A percentile compares a stretch with the other conserved stretches of the same genome.
Conservation (phyloP, 2,329 filamentous ascomycete species). For the Exutisphaerella laricina region DNA sequence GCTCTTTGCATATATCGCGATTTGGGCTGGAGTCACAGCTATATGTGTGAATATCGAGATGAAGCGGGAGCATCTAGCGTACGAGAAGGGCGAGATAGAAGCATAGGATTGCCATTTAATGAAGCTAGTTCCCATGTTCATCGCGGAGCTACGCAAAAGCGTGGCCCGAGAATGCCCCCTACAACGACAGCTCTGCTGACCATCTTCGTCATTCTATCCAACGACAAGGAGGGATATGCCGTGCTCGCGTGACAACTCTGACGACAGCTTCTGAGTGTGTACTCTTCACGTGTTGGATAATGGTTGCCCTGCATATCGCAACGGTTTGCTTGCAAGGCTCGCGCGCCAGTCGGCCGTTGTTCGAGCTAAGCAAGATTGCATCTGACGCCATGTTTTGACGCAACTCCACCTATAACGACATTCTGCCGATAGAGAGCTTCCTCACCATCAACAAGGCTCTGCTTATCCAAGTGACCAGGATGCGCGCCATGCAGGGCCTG, state of each 20-base stretch:
- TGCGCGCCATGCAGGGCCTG: conserved; percentile 9
- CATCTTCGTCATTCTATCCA: too few relatives aligned
- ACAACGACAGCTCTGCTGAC: too few relatives aligned
- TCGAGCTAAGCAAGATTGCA: too few relatives aligned
- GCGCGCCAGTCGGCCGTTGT: too few relatives aligned
- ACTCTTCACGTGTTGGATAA: too few relatives aligned
- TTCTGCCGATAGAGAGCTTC: conserved; percentile 2
- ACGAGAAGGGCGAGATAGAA: conserved; percentile 24
- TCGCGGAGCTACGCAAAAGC: neutral
- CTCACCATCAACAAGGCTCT: conserved; percentile 1
- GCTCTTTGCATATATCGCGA: conserved; percentile 27
- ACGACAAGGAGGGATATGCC: too few relatives aligned
- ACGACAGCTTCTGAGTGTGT: too few relatives aligned
- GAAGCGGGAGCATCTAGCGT: conserved; percentile 26
- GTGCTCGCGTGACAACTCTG: too few relatives aligned
- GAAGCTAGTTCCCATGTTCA: neutral
- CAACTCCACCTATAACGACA: neutral
- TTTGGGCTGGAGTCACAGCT: conserved; percentile 23
- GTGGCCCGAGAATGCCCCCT: too few relatives aligned
- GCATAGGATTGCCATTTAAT: conserved; percentile 9
- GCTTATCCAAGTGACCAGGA: neutral
- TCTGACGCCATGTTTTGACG: neutral
- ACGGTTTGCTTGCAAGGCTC: too few relatives aligned
- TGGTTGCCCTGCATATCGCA: too few relatives aligned
- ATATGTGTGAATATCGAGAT: conserved; percentile 28